These are phyloP conservation scores for Quercus aquifolioides DNA, from an alignment of 306 rosid genomes.

Conservation along the genomic window DNA sequence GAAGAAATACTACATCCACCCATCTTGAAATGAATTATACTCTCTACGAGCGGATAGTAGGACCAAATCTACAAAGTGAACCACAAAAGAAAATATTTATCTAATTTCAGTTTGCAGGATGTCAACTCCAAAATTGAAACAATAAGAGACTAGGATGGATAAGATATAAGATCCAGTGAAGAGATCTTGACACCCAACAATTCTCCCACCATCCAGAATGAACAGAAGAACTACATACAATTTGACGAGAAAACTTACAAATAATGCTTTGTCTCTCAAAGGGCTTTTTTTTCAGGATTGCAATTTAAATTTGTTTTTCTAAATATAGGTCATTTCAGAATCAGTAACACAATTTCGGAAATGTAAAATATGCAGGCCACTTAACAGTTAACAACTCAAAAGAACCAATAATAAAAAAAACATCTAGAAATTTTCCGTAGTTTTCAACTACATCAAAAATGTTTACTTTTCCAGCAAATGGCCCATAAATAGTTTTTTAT, in stretches of 20 bases:
- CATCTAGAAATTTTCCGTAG: neutral
- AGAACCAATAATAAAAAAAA: neutral
- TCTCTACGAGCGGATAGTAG: neutral
- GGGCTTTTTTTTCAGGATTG: neutral
- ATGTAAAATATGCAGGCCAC: neutral
- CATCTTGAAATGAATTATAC: neutral
- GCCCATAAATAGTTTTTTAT: neutral
- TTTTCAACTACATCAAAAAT: neutral
- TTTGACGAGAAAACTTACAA: neutral
- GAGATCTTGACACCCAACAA: neutral
- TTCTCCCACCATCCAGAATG: neutral
- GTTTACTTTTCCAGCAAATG: neutral
- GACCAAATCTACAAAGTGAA: neutral
- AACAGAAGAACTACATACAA: neutral
- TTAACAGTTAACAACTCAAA: neutral
- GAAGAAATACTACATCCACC: neutral
- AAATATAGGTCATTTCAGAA: neutral
- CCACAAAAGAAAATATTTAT: neutral
- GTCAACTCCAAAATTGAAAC: neutral
- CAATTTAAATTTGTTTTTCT: neutral
- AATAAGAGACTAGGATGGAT: neutral
- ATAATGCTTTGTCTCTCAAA: neutral
- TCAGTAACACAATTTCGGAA: neutral
- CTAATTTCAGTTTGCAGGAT: neutral
- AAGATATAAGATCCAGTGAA: neutral